A percentile compares a stretch with the other conserved stretches of the same genome.
phyloP scores from a whole-genome alignment of 305 asterid species.

The Rubia balearica region DNA sequence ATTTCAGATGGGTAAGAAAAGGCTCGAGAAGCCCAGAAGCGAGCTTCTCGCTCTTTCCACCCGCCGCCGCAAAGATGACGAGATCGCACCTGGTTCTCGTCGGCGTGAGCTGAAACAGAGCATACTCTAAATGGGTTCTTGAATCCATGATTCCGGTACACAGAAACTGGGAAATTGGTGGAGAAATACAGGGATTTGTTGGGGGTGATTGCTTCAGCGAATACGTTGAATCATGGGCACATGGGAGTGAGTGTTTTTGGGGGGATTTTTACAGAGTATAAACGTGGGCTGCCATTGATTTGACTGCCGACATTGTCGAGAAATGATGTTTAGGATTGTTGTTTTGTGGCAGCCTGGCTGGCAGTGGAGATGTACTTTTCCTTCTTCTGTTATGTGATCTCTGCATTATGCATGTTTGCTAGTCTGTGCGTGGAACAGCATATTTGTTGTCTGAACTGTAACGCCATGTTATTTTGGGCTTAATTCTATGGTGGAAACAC shows the following conservation, averaged over 20 bases:
- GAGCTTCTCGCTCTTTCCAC: constrained; percentile 60
- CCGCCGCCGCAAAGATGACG: constrained; percentile 40
- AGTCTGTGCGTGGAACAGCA: constrained; percentile 1
- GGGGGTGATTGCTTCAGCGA: neutral
- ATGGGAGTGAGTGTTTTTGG: constrained; percentile 23
- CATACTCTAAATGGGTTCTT: constrained; percentile 52
- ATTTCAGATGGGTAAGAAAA: constrained; percentile 53
- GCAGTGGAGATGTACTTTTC: neutral
- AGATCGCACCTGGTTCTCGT: constrained; percentile 97
- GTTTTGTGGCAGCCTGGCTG: neutral
- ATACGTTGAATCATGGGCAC: constrained; percentile 24
- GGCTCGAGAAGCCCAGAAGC: constrained; percentile 82
- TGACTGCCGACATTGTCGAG: constrained; percentile 24
- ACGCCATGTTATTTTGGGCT: too few relatives aligned
- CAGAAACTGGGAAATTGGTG: constrained; percentile 5
- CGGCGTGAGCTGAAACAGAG: constrained; percentile 75
- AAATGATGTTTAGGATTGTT: neutral
- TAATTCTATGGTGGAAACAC: too few relatives aligned
- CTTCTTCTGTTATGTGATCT: neutral
- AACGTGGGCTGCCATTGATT: constrained; percentile 20
- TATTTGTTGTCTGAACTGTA: neutral
- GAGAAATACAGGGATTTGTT: neutral
- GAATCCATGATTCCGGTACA: constrained; percentile 43
- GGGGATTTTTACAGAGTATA: constrained; percentile 17
- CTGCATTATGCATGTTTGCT: neutral